Base-by-base conservation (phyloP, 805 yeast species). In the Candida vaughaniae region DNA sequence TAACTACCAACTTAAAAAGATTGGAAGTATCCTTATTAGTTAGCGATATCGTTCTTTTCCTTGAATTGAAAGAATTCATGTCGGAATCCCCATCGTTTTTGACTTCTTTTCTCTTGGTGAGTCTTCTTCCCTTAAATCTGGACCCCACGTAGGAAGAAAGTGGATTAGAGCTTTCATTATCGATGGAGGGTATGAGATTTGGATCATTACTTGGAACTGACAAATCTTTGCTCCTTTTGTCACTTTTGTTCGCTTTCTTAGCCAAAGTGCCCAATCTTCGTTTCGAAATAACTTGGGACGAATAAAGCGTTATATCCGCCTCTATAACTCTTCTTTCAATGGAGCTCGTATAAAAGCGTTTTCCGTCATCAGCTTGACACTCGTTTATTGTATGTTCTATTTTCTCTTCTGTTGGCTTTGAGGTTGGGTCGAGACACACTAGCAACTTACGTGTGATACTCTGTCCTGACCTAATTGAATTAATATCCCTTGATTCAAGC, bases 1-100 rank as follows among this genome's bases (percentile, higher is more conserved):
- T 80, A 9, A 84, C 77, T 10, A 83, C 83, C 2, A 82, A 73
- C 42, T 86, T 71, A 46, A 79, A 75, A 26, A 88, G 62, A 2
- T 69, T 62, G 16, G 80, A 73, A 1, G 76, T 67, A 41, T 83
- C 82, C 4, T 64, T 47, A 31, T 66, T 64, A 20, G 64, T 68
- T 40, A 69, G 58, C 35, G 51, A 55, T 9, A 41, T 26, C 4
- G 48, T 29, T 16, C 54, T 38, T 18, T 28, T 31, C 17, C 41
- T 31, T 7, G 23, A 7, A 7, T n/a, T 15, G 14, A 6, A 5
- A 6, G 26, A 14, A 9, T 12, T 8, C 12, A 16, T 26, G 4
- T 25, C 35, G 15, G 28, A 14, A 25, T 38, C 33, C 11, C 29
- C 33, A 20, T 20, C 23, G 10, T 6, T 20, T 12, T 23, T 22